Evolutionary conservation across 2,329 filamentous ascomycete species (phyloP).

Genomic region (Lachnellula hyalina): DNA sequence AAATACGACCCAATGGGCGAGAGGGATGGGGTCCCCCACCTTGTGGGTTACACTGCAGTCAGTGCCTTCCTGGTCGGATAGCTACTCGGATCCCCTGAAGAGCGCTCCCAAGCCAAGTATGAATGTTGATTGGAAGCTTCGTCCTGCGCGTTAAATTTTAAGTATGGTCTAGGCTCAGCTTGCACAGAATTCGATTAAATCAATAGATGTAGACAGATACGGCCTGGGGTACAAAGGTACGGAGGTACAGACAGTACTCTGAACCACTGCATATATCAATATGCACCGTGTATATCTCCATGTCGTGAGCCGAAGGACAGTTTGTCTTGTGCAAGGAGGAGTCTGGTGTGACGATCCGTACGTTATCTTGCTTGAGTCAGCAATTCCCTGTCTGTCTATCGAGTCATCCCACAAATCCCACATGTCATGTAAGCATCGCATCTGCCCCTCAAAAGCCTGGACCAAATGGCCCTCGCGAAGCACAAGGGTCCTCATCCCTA

Average conservation of each 20-base stretch:
- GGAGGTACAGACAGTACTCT: no score
- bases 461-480: no score
- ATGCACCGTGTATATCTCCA: background rate
- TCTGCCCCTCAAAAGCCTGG: no score
- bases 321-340: no score
- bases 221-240: background rate
- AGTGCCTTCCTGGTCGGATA: background rate
- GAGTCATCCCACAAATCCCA: no score
- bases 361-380: no score
- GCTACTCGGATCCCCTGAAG: background rate
- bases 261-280: background rate
- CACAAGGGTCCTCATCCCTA: no score
- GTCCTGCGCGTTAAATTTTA: background rate
- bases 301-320: background rate
- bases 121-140: background rate
- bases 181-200: background rate
- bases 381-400: no score
- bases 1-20: no score
- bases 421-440: no score
- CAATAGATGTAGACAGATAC: background rate
- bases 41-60: background rate
- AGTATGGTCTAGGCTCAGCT: background rate
- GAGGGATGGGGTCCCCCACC: background rate
- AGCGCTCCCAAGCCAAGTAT: background rate
- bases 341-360: no score